Percentiles rank a stretch among this genome's conserved stretches.
Evolutionary conservation across 192 early-diverging fungal species (phyloP).

Genomic region (Geranomyces michiganensis): DNA sequence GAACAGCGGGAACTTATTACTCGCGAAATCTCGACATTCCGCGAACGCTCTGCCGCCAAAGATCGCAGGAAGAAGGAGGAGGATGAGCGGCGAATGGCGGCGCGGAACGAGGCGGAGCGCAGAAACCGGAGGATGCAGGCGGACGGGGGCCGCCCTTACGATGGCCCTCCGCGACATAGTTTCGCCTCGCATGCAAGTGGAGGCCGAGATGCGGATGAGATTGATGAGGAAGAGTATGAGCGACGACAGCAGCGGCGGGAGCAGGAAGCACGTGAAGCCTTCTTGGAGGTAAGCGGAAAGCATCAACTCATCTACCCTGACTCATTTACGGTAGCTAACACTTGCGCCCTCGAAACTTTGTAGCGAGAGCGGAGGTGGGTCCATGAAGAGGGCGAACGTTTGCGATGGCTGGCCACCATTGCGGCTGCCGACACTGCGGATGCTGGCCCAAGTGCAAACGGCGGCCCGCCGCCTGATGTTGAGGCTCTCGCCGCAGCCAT

Average conservation of each 20-base stretch:
- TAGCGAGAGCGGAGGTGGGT: constrained; percentile 72
- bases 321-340: not conserved
- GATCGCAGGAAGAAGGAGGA: constrained; percentile 55
- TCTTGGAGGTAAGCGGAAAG: constrained; percentile 39
- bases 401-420: constrained; percentile 34
- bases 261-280: constrained; percentile 44
- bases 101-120: constrained; percentile 26
- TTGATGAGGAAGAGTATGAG: constrained; percentile 56
- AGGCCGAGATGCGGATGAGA: constrained; percentile 14
- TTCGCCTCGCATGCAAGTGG: not conserved
- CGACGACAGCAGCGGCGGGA: constrained; percentile 49
- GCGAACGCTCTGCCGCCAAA: constrained; percentile 61
- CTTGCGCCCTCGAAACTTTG: not conserved
- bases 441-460: constrained; percentile 6
- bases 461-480: constrained; percentile 46
- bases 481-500: constrained; percentile 46
- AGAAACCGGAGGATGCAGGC: not conserved
- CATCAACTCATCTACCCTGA: not conserved
- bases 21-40: constrained; percentile 63
- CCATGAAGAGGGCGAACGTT: constrained; percentile 49
- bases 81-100: constrained; percentile 42
- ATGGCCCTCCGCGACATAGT: constrained; percentile 2
- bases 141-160: not conserved
- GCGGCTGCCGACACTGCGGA: constrained; percentile 54
- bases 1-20: constrained; percentile 63